A percentile compares a stretch with the other conserved stretches of the same genome.
phyloP scores from a whole-genome alignment of 164 flowering plant genomes.

The Houttuynia cordata region DNA sequence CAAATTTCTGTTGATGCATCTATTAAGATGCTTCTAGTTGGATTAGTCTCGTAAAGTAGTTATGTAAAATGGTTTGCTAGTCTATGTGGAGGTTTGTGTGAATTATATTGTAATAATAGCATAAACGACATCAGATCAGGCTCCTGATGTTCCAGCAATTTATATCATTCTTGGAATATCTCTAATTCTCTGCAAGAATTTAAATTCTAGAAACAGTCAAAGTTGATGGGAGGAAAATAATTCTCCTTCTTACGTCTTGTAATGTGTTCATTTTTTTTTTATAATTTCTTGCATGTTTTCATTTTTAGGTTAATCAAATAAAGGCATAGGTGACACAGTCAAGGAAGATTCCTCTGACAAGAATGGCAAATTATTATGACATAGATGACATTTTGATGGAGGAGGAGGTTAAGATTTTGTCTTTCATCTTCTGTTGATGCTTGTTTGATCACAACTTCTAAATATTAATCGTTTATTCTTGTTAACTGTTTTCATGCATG shows the following conservation, averaged over 20 bases:
- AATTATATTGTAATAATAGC: too few species aligned
- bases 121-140: too few species aligned
- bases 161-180: too few species aligned
- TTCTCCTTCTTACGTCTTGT: too few species aligned
- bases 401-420: slow-evolving; percentile 45
- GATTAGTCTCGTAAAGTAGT: too few species aligned
- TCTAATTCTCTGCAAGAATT: too few species aligned
- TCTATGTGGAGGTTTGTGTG: not conserved
- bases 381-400: slow-evolving; percentile 70
- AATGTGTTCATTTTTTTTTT: too few species aligned
- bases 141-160: too few species aligned
- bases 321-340: not conserved
- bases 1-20: too few species aligned
- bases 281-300: not conserved
- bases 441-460: not conserved
- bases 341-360: not conserved
- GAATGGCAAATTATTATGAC: slow-evolving; percentile 59
- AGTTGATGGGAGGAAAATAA: too few species aligned
- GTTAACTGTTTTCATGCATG: not conserved
- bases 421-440: not conserved
- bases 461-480: not conserved
- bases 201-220: too few species aligned
- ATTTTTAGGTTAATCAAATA: not conserved
- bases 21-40: too few species aligned
- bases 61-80: not conserved